A percentile compares a stretch with the other conserved stretches of the same genome.
These are phyloP conservation scores for Leucocoprinus leucothites DNA, from an alignment of 768 basidiomycete species.

Conservation along the genomic window DNA sequence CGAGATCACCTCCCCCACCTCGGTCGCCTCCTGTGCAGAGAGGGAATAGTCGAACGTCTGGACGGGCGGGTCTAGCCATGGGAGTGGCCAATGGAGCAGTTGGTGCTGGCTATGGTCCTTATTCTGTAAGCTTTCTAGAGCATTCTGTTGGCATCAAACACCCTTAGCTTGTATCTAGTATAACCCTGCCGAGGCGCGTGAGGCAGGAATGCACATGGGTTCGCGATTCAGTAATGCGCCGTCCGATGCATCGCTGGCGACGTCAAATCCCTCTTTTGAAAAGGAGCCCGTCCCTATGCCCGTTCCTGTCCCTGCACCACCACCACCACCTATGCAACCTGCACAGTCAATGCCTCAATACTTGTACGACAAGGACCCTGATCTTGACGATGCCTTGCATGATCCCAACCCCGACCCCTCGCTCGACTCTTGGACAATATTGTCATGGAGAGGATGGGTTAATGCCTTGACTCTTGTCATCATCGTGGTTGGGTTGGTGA, in stretches of 20 bases:
- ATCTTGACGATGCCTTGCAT: conserved; percentile 88
- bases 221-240: conserved; percentile 55
- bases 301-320: conserved; percentile 26
- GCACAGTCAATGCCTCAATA: conserved; percentile 62
- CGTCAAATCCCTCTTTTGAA: conserved; percentile 13
- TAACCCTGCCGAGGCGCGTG: conserved; percentile 45
- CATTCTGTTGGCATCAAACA: background rate
- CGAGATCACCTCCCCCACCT: conserved; percentile 7
- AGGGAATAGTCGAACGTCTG: conserved; percentile 23
- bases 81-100: conserved; percentile 81
- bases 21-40: conserved; percentile 9
- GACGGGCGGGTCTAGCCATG: conserved; percentile 60
- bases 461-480: conserved; percentile 71
- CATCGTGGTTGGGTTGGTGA: conserved; percentile 63
- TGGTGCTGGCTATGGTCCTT: conserved; percentile 81
- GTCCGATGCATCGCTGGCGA: conserved; percentile 35
- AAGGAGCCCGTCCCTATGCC: conserved; percentile 19
- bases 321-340: conserved; percentile 32
- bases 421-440: conserved; percentile 49
- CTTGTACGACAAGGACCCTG: conserved; percentile 82
- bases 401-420: conserved; percentile 70
- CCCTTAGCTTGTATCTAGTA: conserved; percentile 38
- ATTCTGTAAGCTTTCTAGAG: conserved; percentile 55
- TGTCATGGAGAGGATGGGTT: conserved; percentile 79
- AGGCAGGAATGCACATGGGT: conserved; percentile 41